Percentiles rank a stretch among this genome's conserved stretches.
Conservation (phyloP, 331 rosid genomes). For the Pyracantha coccinea region DNA sequence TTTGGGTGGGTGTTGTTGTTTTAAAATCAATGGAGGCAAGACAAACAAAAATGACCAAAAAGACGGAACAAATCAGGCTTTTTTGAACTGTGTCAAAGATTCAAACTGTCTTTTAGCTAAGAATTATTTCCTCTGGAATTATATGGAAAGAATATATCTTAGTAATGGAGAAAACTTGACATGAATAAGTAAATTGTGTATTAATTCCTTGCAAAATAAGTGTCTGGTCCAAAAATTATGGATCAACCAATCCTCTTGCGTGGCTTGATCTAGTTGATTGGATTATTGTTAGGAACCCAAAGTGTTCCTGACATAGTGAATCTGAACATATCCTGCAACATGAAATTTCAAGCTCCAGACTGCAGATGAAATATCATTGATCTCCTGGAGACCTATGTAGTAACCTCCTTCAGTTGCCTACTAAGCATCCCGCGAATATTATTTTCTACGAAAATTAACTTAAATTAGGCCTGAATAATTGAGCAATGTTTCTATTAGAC, state of each 20-base stretch:
- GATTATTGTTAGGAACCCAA: slow-evolving; percentile 9
- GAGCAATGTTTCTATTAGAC: slow-evolving; percentile 3
- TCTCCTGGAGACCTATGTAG: slow-evolving; percentile 15
- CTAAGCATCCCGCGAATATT: neutral
- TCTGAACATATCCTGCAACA: slow-evolving; percentile 8
- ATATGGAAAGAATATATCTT: neutral
- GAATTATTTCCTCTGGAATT: neutral
- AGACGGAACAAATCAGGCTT: neutral
- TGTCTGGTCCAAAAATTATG: neutral
- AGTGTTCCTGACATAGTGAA: slow-evolving; percentile 14
- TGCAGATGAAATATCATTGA: slow-evolving; percentile 16
- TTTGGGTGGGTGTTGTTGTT: neutral
- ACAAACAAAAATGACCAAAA: neutral
- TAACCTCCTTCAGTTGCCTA: slow-evolving; percentile 16
- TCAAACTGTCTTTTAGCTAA: neutral
- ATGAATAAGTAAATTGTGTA: neutral
- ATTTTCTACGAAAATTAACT: neutral
- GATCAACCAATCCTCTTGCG: neutral
- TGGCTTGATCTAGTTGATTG: slow-evolving; percentile 2
- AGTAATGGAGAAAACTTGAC: neutral
- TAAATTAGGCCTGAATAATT: slow-evolving; percentile 1
- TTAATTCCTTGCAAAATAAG: neutral
- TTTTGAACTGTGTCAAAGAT: neutral
- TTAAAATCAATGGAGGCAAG: neutral
- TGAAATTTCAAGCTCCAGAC: slow-evolving; percentile 10